phyloP scores from a whole-genome alignment of 1,139 yeast species.

The Kurtzmaniella quercitrusa region DNA sequence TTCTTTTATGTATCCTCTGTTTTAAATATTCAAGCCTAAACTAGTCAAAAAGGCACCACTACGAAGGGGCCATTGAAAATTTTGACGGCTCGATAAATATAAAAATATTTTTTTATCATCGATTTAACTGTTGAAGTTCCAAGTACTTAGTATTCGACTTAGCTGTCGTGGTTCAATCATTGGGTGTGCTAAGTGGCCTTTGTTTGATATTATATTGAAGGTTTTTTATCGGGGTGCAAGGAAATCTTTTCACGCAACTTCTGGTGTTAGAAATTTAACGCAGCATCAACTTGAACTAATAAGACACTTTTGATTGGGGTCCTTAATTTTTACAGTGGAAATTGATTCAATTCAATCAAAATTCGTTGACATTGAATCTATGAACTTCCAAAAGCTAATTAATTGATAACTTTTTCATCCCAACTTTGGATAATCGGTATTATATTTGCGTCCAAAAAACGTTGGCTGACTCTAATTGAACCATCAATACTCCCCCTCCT shows the following conservation, averaged over 20 bases:
- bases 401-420: too few relatives aligned
- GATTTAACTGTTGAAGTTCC: neutral
- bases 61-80: neutral
- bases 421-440: too few relatives aligned
- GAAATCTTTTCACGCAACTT: neutral
- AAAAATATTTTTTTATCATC: neutral
- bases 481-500: too few relatives aligned
- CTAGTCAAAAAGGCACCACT: conserved; percentile 2
- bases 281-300: neutral
- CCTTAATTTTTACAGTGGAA: too few relatives aligned
- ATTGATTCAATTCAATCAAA: too few relatives aligned
- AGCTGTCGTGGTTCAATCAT: neutral
- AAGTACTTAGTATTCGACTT: neutral
- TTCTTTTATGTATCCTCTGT: neutral
- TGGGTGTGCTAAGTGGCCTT: neutral
- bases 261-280: neutral
- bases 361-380: too few relatives aligned
- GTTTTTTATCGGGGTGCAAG: neutral
- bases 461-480: too few relatives aligned
- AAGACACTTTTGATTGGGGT: too few relatives aligned
- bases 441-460: too few relatives aligned
- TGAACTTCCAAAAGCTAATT: too few relatives aligned
- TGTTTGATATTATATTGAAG: neutral
- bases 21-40: conserved; percentile 2
- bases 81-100: neutral